phyloP scores from a whole-genome alignment of 2,329 filamentous ascomycete species.

The Colletotrichum spinosum region DNA sequence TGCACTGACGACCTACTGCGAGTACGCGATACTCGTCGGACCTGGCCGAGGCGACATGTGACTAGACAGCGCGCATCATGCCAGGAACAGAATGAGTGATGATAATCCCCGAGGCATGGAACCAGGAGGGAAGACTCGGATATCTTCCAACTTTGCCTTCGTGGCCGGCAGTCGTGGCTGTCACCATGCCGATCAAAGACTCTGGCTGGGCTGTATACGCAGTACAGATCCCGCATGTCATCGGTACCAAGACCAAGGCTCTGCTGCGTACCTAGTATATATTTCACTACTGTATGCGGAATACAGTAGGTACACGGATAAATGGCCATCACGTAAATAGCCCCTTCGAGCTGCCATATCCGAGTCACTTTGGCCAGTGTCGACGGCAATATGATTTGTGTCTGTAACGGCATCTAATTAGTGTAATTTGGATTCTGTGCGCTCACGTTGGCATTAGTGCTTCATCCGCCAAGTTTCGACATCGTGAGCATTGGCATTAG shows the following conservation, averaged over 20 bases:
- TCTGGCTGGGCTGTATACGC: no score
- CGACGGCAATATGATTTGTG: not conserved
- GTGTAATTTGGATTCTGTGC: not conserved
- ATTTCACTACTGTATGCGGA: no score
- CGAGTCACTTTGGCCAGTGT: not conserved
- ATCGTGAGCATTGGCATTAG: conserved; percentile 13
- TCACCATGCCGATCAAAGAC: conserved; percentile 1
- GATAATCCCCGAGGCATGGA: conserved; percentile 21
- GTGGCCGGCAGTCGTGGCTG: not conserved
- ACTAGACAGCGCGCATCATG: conserved; percentile 26
- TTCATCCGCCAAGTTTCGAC: no score
- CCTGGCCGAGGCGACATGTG: conserved; percentile 22
- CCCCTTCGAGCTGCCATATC: conserved; percentile 5
- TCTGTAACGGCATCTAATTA: conserved; percentile 17
- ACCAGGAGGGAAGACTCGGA: conserved; percentile 3
- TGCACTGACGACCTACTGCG: conserved; percentile 1
- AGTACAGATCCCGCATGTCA: no score
- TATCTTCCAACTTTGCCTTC: conserved; percentile 5
- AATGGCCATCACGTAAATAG: no score
- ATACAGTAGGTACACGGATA: no score
- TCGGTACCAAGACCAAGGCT: no score
- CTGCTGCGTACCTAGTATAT: no score
- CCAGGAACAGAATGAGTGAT: conserved; percentile 19
- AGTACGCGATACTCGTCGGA: not conserved
- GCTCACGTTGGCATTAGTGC: conserved; percentile 24